Evolutionary conservation across 768 basidiomycete genomes (phyloP).

Genomic region (Agaricus bisporus): DNA sequence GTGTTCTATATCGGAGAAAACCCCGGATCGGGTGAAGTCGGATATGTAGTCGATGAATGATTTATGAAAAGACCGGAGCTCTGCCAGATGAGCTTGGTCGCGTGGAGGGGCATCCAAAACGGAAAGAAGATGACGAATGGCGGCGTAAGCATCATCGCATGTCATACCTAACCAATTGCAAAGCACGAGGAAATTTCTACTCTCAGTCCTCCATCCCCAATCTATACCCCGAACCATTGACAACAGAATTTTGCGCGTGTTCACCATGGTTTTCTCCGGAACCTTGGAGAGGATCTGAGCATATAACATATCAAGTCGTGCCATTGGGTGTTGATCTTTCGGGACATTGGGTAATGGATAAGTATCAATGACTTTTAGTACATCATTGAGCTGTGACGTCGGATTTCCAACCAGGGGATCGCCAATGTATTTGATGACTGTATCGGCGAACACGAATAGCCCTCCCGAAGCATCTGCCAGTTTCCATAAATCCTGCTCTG

Average conservation of each 20-base stretch:
- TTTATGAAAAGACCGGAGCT: neutral
- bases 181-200: neutral
- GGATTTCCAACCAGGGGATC: neutral
- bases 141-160: neutral
- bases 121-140: neutral
- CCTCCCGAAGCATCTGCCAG: neutral
- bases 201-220: neutral
- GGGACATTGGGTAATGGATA: too few species aligned
- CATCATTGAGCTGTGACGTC: neutral
- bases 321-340: neutral
- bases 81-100: neutral
- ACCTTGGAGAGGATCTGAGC: neutral
- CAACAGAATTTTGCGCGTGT: neutral
- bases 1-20: neutral
- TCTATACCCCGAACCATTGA: neutral
- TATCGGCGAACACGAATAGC: neutral
- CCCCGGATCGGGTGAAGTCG: neutral
- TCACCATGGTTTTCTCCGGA: neutral
- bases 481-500: neutral
- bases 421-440: neutral
- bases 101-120: neutral
- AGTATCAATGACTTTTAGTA: neutral
- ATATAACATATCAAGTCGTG: slow-evolving; percentile 8
- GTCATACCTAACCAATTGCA: neutral
- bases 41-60: neutral